Conservation (phyloP, 148 eudicot genomes). For the Vaccinium macrocarpon region DNA sequence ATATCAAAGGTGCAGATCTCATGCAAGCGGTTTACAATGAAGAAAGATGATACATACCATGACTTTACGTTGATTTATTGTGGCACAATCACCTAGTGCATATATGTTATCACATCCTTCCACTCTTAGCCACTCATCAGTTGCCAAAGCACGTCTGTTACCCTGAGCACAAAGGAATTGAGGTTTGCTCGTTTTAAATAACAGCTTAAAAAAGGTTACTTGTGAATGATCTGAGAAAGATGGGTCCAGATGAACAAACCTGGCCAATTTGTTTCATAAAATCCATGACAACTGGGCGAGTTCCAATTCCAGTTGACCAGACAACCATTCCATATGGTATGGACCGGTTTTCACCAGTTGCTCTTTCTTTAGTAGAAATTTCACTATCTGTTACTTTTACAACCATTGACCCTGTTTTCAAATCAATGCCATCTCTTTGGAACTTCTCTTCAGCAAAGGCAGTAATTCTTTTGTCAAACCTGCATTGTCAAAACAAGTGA, state of each 20-base stretch:
- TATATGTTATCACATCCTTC: constrained; percentile 23
- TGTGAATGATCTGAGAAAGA: background rate
- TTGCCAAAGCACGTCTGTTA: constrained; percentile 23
- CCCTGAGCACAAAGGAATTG: constrained; percentile 12
- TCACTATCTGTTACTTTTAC: constrained; percentile 24
- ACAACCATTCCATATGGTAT: constrained; percentile 31
- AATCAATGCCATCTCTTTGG: constrained; percentile 28
- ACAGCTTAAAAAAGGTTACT: background rate
- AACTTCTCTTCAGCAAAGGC: constrained; percentile 27
- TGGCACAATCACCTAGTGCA: constrained; percentile 29
- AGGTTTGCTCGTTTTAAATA: background rate
- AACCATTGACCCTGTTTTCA: constrained; percentile 30
- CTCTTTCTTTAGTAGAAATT: constrained; percentile 26
- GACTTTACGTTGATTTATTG: constrained; percentile 25
- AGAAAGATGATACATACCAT: constrained; percentile 17
- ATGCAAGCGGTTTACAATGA: background rate
- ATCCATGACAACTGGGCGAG: constrained; percentile 23
- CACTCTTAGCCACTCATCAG: constrained; percentile 34
- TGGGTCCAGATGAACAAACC: constrained; percentile 13
- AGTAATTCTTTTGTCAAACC: constrained; percentile 35
- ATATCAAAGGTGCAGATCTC: background rate
- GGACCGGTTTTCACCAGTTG: constrained; percentile 17
- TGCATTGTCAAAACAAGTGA: background rate
- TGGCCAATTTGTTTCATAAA: constrained; percentile 31
- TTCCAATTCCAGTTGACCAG: constrained; percentile 32